Conservation (phyloP, 2,329 filamentous ascomycete genomes). For the Myriosclerotinia scirpicola region DNA sequence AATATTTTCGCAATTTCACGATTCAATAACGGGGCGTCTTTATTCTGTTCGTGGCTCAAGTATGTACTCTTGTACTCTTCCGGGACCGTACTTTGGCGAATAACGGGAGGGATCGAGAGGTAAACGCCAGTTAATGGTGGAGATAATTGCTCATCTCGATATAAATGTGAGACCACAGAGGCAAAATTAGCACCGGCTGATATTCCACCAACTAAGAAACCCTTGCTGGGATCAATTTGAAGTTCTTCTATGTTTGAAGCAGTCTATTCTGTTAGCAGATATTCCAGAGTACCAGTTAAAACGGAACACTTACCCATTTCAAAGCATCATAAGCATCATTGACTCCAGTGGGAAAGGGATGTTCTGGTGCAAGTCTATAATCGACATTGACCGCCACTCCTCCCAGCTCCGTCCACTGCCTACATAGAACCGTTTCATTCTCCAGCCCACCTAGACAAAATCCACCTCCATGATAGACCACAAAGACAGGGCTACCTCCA, state of each 20-base stretch:
- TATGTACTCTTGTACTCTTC: slow-evolving; percentile 45
- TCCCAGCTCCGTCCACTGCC: slow-evolving; percentile 40
- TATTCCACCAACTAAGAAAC: slow-evolving; percentile 51
- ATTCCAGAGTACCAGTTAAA: background rate
- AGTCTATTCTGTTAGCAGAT: slow-evolving; percentile 3
- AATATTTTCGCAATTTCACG: slow-evolving; percentile 36
- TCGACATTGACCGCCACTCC: slow-evolving; percentile 47
- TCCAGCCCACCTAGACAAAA: slow-evolving; percentile 42
- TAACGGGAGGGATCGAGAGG: slow-evolving; percentile 43
- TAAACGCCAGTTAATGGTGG: slow-evolving; percentile 50
- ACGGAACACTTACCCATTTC: slow-evolving; percentile 43
- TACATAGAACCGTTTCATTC: slow-evolving; percentile 41
- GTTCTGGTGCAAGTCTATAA: slow-evolving; percentile 49
- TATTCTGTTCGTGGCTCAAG: slow-evolving; percentile 47
- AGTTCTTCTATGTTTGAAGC: slow-evolving; percentile 28
- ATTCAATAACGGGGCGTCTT: slow-evolving; percentile 42
- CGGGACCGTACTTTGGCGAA: slow-evolving; percentile 22
- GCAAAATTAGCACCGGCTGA: slow-evolving; percentile 48
- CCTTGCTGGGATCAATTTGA: slow-evolving; percentile 45
- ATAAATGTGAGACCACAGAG: slow-evolving; percentile 44
- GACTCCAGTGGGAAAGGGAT: slow-evolving; percentile 47
- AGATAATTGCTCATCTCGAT: slow-evolving; percentile 44
- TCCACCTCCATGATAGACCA: slow-evolving; percentile 43
- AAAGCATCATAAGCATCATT: slow-evolving; percentile 49
- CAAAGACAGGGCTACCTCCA: slow-evolving; percentile 39